phyloP scores from a whole-genome alignment of 1,139 yeast species.

The Debaryomyces sp. region DNA sequence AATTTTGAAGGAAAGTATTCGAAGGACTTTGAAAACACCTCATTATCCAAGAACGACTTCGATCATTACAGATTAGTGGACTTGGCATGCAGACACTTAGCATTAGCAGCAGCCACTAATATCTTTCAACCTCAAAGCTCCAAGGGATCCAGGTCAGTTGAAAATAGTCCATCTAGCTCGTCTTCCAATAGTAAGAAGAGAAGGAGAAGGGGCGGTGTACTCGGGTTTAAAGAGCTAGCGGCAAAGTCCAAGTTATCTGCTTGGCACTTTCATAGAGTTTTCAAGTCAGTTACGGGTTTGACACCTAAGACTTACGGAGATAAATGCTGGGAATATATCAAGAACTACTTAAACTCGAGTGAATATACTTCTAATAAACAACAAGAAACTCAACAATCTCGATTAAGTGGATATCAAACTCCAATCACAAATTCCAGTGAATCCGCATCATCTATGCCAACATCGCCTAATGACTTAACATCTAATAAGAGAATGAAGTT shows the following conservation, averaged over 20 bases:
- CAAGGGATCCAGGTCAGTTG: constrained; percentile 23
- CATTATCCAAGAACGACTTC: constrained; percentile 56
- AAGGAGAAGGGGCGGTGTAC: constrained; percentile 76
- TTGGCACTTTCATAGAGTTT: constrained; percentile 94
- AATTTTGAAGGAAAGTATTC: constrained; percentile 25
- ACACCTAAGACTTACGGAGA: constrained; percentile 92
- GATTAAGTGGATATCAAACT: constrained; percentile 12
- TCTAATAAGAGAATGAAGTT: constrained; percentile 17
- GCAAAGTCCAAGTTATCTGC: constrained; percentile 82
- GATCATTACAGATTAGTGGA: constrained; percentile 75
- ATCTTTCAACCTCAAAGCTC: constrained; percentile 32
- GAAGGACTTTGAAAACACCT: constrained; percentile 28
- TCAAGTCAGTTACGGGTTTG: constrained; percentile 80
- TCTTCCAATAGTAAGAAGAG: constrained; percentile 36
- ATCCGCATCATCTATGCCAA: constrained; percentile 13
- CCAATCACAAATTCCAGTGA: constrained; percentile 13
- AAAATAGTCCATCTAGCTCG: constrained; percentile 16
- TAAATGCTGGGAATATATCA: constrained; percentile 75
- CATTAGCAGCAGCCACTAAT: constrained; percentile 73
- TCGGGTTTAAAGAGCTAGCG: constrained; percentile 88
- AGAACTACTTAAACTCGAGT: constrained; percentile 30
- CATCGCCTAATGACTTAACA: constrained; percentile 17
- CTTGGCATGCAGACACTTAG: constrained; percentile 82
- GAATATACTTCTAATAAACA: constrained; percentile 16
- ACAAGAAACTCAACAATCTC: constrained; percentile 1